phyloP scores from a whole-genome alignment of 2,329 filamentous ascomycete genomes.

The Colletotrichum neosansevieriae region DNA sequence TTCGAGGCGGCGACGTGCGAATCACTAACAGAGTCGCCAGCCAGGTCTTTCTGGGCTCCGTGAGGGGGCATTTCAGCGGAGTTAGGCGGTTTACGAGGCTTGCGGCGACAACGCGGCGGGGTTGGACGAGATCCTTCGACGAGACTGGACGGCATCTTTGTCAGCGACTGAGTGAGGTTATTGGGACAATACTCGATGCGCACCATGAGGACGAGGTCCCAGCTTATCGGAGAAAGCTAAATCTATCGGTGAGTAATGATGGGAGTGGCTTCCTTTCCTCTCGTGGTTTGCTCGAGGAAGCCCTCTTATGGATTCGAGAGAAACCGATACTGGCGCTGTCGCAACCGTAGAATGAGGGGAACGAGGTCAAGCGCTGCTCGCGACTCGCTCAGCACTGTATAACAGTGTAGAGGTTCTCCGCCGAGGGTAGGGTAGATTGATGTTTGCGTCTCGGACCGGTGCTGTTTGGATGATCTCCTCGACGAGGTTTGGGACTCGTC shows the following conservation, averaged over 20 bases:
- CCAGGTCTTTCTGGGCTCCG: slow-evolving; percentile 17
- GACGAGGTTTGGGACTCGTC: background rate
- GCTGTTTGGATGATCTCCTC: slow-evolving; percentile 5
- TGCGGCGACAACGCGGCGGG: slow-evolving; percentile 25
- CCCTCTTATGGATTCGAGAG: background rate
- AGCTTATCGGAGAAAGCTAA: background rate
- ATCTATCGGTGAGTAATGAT: background rate
- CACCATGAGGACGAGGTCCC: slow-evolving; percentile 37
- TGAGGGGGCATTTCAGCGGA: slow-evolving; percentile 17
- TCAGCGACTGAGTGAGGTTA: slow-evolving; percentile 7
- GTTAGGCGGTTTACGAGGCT: slow-evolving; percentile 23
- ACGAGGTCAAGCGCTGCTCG: slow-evolving; percentile 4
- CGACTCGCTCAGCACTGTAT: slow-evolving; percentile 2
- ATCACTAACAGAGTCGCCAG: slow-evolving; percentile 27
- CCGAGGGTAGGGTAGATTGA: background rate
- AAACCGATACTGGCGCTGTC: slow-evolving; percentile 2
- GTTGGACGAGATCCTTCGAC: slow-evolving; percentile 26
- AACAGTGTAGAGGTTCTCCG: background rate
- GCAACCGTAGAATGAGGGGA: background rate
- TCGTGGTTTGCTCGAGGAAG: background rate
- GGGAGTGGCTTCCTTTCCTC: background rate
- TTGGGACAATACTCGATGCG: slow-evolving; percentile 1
- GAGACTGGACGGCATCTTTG: slow-evolving; percentile 35
- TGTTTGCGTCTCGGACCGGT: slow-evolving; percentile 3
- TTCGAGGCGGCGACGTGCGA: slow-evolving; percentile 54